Base-by-base conservation (phyloP, 116 monocot species). In the Posidonia oceanica region DNA sequence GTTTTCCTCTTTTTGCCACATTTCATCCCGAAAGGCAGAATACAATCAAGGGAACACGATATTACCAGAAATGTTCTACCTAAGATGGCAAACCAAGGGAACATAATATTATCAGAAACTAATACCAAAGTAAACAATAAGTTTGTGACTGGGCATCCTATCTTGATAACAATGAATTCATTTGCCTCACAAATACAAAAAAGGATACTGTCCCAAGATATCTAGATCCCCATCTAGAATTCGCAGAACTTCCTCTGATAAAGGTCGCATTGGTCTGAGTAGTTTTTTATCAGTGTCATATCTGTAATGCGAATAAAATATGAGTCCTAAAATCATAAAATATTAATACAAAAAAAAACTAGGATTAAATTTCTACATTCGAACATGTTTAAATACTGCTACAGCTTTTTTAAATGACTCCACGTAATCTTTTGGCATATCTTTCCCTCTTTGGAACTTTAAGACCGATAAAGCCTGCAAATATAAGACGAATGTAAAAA, bases 131-230 rank as follows among this genome's bases (percentile, higher is more conserved):
- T 7, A 48, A 48, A 48, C 29, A 29, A 29, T 29, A 29, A 29
- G 29, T 29, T 29, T 29, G 29, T 29, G 29, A 29, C 29, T 29
- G 29, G 1, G 29, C 29, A 29, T 29, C 29, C 29, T 29, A 29
- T 29, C 0, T 29, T 29, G 29, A 29, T 29, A 29, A 29, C 29
- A 29, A 48, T 10, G 11, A 48, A 7, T 48, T 10, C 48, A 48
- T 10, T 48, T 48, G 12, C n/a, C 17, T 6, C 8, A 65, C 16
- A 17, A n/a, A 48, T 42, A 42, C 14, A 39, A 37, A 17, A 15
- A 74, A 83, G 89, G 89, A 89, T 89, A 87, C 87, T 84, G 90
- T 79, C 94, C 94, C 76, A 94, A 83, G 74, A 90, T 29, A 72
- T 89, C 75, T 0, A 87, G 39, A 14, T 87, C 83, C 14, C 80